Percentiles rank a stretch among this genome's conserved stretches.
Evolutionary conservation across 225 moss, liverwort and hornwort species (phyloP).

Genomic region (Asterella californica): DNA sequence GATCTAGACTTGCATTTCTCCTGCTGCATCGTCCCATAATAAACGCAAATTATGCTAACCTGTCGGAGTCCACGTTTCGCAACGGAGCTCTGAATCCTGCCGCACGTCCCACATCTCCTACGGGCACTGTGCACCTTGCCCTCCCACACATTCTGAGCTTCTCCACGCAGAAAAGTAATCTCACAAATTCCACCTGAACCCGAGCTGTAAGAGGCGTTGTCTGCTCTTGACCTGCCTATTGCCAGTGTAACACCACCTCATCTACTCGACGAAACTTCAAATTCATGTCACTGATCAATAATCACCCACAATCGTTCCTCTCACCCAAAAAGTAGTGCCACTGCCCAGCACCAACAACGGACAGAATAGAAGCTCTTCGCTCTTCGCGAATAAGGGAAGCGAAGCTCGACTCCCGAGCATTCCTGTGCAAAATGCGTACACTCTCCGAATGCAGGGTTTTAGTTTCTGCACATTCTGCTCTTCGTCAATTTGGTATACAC

Average conservation of each 20-base stretch:
- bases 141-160: constrained; percentile 74
- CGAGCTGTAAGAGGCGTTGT: neutral
- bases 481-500: neutral
- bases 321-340: neutral
- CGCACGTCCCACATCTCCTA: constrained; percentile 60
- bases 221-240: neutral
- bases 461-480: neutral
- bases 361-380: too few relatives aligned
- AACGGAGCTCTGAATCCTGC: constrained; percentile 59
- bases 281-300: neutral
- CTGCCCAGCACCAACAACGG: too few relatives aligned
- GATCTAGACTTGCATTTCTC: neutral
- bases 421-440: too few relatives aligned
- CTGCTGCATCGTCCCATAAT: neutral
- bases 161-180: neutral
- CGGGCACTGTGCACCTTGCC: constrained; percentile 79
- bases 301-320: neutral
- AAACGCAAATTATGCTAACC: constrained; percentile 36
- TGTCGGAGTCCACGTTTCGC: constrained; percentile 61
- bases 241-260: neutral
- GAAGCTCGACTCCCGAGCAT: too few relatives aligned
- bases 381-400: neutral
- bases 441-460: too few relatives aligned
- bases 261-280: neutral
- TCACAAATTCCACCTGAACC: neutral